phyloP scores from a whole-genome alignment of 352 stramenopile genomes.

The Pythium dissotocum region DNA sequence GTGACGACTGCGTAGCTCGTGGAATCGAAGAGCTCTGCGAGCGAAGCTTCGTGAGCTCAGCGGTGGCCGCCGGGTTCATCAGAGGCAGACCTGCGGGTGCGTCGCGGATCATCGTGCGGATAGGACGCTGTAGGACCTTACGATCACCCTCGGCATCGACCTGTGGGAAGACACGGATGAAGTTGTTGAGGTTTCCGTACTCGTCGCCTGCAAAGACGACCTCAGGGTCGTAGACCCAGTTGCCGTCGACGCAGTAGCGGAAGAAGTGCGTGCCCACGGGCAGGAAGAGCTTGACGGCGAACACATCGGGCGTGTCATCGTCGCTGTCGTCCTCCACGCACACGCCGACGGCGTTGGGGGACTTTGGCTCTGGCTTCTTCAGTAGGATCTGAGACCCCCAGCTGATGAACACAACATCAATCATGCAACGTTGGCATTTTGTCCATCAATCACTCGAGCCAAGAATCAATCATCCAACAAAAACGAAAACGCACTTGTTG shows the following conservation, averaged over 20 bases:
- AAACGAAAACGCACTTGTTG: slow-evolving; percentile 60
- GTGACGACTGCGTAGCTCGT: slow-evolving; percentile 24
- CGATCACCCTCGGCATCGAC: slow-evolving; percentile 26
- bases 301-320: slow-evolving; percentile 15
- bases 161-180: slow-evolving; percentile 58
- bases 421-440: background rate
- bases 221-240: slow-evolving; percentile 85
- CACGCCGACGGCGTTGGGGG: slow-evolving; percentile 17
- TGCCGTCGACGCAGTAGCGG: slow-evolving; percentile 77
- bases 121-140: slow-evolving; percentile 55
- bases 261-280: slow-evolving; percentile 72
- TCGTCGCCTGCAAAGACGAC: slow-evolving; percentile 78
- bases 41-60: slow-evolving; percentile 66
- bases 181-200: slow-evolving; percentile 90
- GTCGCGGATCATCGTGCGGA: slow-evolving; percentile 75
- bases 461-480: slow-evolving; percentile 1
- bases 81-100: slow-evolving; percentile 45
- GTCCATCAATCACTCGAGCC: background rate
- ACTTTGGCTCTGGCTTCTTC: slow-evolving; percentile 22
- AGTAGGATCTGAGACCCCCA: slow-evolving; percentile 81
- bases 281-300: slow-evolving; percentile 56
- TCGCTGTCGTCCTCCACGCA: slow-evolving; percentile 13
- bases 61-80: slow-evolving; percentile 71
- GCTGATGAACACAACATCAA: slow-evolving; percentile 26
- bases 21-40: slow-evolving; percentile 39